Evolutionary conservation across 495 filamentous ascomycete species (phyloP).

Genomic region (Lentithecium fluviatile): DNA sequence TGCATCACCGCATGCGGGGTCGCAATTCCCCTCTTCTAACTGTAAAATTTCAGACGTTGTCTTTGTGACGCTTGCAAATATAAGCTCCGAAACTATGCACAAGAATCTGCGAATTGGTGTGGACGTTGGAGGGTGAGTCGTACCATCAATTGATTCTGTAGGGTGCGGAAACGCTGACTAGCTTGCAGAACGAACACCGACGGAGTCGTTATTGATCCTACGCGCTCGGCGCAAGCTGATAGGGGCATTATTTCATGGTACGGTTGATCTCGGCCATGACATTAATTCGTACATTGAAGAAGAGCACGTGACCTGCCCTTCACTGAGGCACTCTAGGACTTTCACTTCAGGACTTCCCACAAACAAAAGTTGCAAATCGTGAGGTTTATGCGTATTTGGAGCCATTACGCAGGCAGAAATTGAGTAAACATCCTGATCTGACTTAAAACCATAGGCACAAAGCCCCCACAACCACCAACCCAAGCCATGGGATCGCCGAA

Average conservation of each 20-base stretch:
- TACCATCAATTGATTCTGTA: not conserved
- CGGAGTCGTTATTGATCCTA: conserved; percentile 55
- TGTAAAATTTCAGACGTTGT: too few species aligned
- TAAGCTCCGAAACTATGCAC: not conserved
- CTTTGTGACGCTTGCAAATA: not conserved
- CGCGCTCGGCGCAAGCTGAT: conserved; percentile 13
- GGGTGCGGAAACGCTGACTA: not conserved
- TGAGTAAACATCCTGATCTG: too few species aligned
- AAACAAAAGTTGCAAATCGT: too few species aligned
- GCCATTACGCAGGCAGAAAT: too few species aligned
- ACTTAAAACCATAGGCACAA: conserved; percentile 23
- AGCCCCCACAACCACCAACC: conserved; percentile 55
- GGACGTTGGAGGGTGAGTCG: conserved; percentile 36
- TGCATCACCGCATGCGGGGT: not conserved
- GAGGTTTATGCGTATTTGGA: too few species aligned
- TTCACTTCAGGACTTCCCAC: not conserved
- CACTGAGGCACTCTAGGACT: too few species aligned
- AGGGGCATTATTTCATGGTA: conserved; percentile 29
- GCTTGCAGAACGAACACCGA: conserved; percentile 60
- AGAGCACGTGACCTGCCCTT: conserved; percentile 8
- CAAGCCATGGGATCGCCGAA: conserved; percentile 51
- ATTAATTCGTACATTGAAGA: too few species aligned
- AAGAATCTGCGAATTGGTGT: conserved; percentile 36
- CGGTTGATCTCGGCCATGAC: not conserved
- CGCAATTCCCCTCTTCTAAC: too few species aligned